Evolutionary conservation across 805 yeast species (phyloP), one percentile per base, ranked within the genome.

Genomic region (Kuraishia ogatae): DNA sequence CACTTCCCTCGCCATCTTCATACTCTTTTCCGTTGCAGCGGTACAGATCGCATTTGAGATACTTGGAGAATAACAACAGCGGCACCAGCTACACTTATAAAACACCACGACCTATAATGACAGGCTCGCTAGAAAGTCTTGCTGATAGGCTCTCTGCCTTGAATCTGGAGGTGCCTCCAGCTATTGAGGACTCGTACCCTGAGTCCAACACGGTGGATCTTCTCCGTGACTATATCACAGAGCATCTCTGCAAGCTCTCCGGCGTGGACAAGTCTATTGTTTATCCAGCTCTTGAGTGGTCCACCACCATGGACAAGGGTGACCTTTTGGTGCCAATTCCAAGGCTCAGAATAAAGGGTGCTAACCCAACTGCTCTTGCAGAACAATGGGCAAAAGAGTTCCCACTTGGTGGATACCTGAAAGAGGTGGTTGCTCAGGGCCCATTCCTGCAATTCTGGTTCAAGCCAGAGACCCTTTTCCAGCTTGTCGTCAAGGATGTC

Each of bases 271-370:
- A 79, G 55, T 72, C 74, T 2, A 68, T 90, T 53, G 89, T 92
- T 59, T 89, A 78, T 70, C 88, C 90, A 56, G 90, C 97, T 43
- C 78, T 94, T 64, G 98, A 94, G 71, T 82, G 93, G 78, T 90
- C 97, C 22, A 77, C 80, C 60, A 85, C 91, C 48, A 73, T 87
- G 61, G 97, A 91, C 57, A 86, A 93, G 65, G 99, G 98, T 66
- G 99, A 94, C 70, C 78, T 94, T 64, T 79, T 93, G 58, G 82
- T 93, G 55, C 97, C 99, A 49, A 78, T 94, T 49, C 99, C 98
- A 63, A 84, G 97, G 69, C 75, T 87, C 64, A 81, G 96, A 64
- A 79, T 93, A 69, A 87, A 90, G 62, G 93, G 93, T 59, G 79
- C 82, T 39, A 86, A 90, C 65, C 89, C 93, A 58, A 87, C 85